Conservation (phyloP, 1,284 basidiomycete genomes). For the Trametes sp. region DNA sequence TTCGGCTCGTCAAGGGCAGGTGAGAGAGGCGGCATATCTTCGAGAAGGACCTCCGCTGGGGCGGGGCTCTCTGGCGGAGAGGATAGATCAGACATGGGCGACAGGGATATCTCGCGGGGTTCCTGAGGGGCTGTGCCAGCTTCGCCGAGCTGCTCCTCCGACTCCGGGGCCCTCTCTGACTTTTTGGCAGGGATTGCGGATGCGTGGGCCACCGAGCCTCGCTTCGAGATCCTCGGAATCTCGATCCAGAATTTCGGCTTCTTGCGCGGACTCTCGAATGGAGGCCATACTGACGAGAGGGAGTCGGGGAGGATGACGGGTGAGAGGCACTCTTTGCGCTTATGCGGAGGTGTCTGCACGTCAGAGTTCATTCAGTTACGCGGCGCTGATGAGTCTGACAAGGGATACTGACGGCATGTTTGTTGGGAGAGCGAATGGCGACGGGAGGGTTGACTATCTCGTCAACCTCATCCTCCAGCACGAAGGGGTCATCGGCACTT, state of each 20-base stretch:
- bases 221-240: not conserved
- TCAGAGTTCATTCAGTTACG: not conserved
- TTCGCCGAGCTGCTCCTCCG: not conserved
- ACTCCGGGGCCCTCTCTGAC: not conserved
- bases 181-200: not conserved
- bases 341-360: not conserved
- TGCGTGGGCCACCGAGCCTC: not conserved
- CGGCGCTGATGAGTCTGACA: not conserved
- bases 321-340: not conserved
- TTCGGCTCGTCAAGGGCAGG: not conserved
- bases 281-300: not conserved
- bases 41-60: not conserved
- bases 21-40: not conserved
- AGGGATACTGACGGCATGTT: not conserved
- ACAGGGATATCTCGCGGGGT: not conserved
- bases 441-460: not conserved
- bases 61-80: not conserved
- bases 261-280: slow-evolving; percentile 4
- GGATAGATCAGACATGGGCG: not conserved
- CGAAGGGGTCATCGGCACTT: not conserved
- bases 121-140: not conserved
- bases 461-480: slow-evolving; percentile 1
- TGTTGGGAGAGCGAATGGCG: not conserved
- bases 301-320: not conserved
- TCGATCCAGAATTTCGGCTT: slow-evolving; percentile 5